Evolutionary conservation across 1,284 basidiomycete genomes (phyloP), one percentile per base, ranked within the genome.

Genomic region (Anthracocystis setariae): DNA sequence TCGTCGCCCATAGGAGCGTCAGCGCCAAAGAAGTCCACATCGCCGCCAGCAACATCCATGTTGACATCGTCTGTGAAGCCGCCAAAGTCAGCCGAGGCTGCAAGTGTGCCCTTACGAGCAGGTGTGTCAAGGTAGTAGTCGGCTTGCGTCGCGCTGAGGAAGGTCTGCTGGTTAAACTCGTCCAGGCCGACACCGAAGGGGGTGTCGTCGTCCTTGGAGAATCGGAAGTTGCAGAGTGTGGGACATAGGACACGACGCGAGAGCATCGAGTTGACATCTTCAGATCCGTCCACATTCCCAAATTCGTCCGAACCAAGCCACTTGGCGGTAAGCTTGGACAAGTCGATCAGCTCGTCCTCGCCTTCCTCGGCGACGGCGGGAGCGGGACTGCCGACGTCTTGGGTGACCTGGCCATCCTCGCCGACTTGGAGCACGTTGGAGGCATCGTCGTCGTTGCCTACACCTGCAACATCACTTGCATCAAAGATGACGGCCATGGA

Each of bases 401-500:
- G 58, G 27, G 39, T 49, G 4, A 24, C 50, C 9, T 63, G 57
- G 24, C 45, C 59, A 17, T 68, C 62, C 17, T 63, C 69, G 46
- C 42, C 72, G 12, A 60, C 72, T 3, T 47, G 46, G 15, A 71
- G 66, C 58, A 58, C 60, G 33, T 58, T 64, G 57, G 35, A 33
- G 47, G 62, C 29, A n/a, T 72, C 74, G 24, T 88, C 88, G 20
- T 92, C 92, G 42, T 91, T 92, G 5, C 90, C 90, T 9, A 88
- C 87, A 66, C 90, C 90, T 18, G 83, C 90, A 0, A 92, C 91
- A 80, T 98, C 96, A 56, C 94, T 91, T 4, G 94, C 94, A 83
- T 98, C 95, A 78, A 98, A 98, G 29, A 98, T 92, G 46, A 98
- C 91, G 58, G 93, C 87, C 80, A 96, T 87, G 35, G 88, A 89